Conservation (phyloP, 2,329 filamentous ascomycete genomes). For the Talaromyces sp. region DNA sequence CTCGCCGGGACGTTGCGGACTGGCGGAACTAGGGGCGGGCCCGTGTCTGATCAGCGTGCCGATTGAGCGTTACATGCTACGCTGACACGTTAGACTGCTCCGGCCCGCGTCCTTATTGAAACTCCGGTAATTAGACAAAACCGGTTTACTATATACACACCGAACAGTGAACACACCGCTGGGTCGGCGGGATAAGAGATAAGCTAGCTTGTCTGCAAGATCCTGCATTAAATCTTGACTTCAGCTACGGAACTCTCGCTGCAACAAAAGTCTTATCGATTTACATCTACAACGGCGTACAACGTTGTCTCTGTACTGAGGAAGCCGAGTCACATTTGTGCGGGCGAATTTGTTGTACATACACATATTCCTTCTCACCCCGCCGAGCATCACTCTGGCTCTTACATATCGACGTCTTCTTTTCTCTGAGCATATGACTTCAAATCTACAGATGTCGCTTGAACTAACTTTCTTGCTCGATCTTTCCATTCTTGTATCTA, state of each 20-base stretch:
- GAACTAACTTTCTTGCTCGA: not conserved
- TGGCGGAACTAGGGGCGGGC: not conserved
- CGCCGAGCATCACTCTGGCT: not conserved
- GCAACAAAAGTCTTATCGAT: not conserved
- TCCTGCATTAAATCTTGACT: not conserved
- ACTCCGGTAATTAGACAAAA: not conserved
- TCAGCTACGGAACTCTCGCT: not conserved
- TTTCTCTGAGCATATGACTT: constrained; percentile 1
- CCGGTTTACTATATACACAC: not conserved
- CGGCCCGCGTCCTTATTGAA: not conserved
- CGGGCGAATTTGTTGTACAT: constrained; percentile 8
- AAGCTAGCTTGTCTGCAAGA: not conserved
- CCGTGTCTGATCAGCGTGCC: constrained; percentile 4
- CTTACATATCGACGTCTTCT: not conserved
- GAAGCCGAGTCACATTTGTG: not conserved
- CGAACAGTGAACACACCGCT: not conserved
- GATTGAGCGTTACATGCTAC: constrained; percentile 1
- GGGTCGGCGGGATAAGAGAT: not conserved
- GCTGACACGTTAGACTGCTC: constrained; percentile 10
- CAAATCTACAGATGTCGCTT: not conserved
- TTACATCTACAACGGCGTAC: not conserved
- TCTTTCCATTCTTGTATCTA: constrained; percentile 7
- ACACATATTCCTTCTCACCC: not conserved
- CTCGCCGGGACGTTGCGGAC: not conserved
- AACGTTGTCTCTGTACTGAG: not conserved